phyloP scores from a whole-genome alignment of 2,329 filamentous ascomycete species.

The Colletotrichum sp. region DNA sequence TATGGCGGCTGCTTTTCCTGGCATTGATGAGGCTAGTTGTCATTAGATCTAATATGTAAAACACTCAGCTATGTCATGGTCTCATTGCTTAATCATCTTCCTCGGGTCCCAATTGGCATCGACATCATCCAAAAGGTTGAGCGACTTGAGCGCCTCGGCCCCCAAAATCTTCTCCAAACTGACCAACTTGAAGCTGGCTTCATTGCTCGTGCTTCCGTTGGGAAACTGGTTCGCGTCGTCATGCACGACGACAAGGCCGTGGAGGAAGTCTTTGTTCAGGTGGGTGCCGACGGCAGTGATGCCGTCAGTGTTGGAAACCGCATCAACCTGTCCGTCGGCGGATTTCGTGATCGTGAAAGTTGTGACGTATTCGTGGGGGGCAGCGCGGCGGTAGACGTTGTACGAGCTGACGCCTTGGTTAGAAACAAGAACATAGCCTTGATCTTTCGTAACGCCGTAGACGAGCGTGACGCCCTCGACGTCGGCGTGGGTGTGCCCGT shows the following conservation, averaged over 20 bases:
- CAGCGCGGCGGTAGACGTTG: slow-evolving; percentile 53
- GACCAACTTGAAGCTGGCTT: slow-evolving; percentile 57
- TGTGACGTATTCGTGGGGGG: slow-evolving; percentile 53
- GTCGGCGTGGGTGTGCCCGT: slow-evolving; percentile 53
- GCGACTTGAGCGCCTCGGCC: slow-evolving; percentile 25
- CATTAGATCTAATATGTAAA: not conserved
- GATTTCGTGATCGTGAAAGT: slow-evolving; percentile 53
- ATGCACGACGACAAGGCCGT: slow-evolving; percentile 54
- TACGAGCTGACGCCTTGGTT: slow-evolving; percentile 59
- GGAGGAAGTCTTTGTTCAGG: slow-evolving; percentile 45
- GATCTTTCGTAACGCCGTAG: slow-evolving; percentile 43
- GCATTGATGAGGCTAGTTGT: not conserved
- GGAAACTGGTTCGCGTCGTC: slow-evolving; percentile 58
- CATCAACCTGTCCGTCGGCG: slow-evolving; percentile 46
- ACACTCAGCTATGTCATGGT: not conserved
- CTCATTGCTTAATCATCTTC: not conserved
- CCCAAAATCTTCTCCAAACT: slow-evolving; percentile 44
- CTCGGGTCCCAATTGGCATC: slow-evolving; percentile 46
- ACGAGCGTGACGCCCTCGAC: slow-evolving; percentile 60
- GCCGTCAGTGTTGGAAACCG: slow-evolving; percentile 59
- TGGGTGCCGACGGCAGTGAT: slow-evolving; percentile 49
- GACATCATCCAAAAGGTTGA: slow-evolving; percentile 38
- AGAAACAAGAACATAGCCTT: slow-evolving; percentile 57
- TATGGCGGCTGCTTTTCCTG: accelerated
- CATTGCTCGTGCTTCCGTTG: slow-evolving; percentile 46